A percentile compares a stretch with the other conserved stretches of the same genome.
These are phyloP conservation scores for Udeniomyces megalosporus DNA, from an alignment of 768 basidiomycete species.

Conservation along the genomic window DNA sequence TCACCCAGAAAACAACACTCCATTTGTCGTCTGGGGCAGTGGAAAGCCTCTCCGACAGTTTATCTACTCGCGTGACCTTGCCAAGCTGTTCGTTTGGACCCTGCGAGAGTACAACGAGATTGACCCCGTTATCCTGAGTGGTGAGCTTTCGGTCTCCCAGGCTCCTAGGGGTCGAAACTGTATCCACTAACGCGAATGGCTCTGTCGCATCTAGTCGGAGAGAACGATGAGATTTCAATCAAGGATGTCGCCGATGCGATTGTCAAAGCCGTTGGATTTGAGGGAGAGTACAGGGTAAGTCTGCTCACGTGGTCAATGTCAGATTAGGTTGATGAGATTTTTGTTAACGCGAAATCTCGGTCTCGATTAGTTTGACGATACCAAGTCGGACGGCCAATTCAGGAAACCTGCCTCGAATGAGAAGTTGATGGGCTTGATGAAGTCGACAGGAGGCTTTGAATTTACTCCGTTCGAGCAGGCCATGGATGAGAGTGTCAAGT, in stretches of 20 bases:
- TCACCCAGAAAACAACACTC: slow-evolving; percentile 52
- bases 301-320: no score
- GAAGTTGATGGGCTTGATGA: slow-evolving; percentile 56
- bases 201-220: slow-evolving; percentile 46
- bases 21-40: slow-evolving; percentile 74
- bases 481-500: slow-evolving; percentile 57
- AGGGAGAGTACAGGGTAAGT: slow-evolving; percentile 56
- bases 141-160: slow-evolving; percentile 28
- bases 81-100: slow-evolving; percentile 80
- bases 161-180: not conserved
- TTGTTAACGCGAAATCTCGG: not conserved
- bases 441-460: slow-evolving; percentile 45
- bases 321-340: not conserved
- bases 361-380: slow-evolving; percentile 56
- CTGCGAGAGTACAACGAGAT: slow-evolving; percentile 78
- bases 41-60: slow-evolving; percentile 93
- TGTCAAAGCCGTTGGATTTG: slow-evolving; percentile 62
- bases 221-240: slow-evolving; percentile 88
- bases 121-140: slow-evolving; percentile 82
- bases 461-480: slow-evolving; percentile 87
- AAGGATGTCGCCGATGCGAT: slow-evolving; percentile 80
- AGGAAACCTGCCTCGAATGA: slow-evolving; percentile 90
- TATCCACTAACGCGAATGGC: not conserved
- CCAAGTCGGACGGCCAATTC: slow-evolving; percentile 80
- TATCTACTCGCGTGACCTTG: slow-evolving; percentile 90